These are phyloP conservation scores for Kwoniella botswanensis DNA, from an alignment of 768 basidiomycete species.

Conservation along the genomic window DNA sequence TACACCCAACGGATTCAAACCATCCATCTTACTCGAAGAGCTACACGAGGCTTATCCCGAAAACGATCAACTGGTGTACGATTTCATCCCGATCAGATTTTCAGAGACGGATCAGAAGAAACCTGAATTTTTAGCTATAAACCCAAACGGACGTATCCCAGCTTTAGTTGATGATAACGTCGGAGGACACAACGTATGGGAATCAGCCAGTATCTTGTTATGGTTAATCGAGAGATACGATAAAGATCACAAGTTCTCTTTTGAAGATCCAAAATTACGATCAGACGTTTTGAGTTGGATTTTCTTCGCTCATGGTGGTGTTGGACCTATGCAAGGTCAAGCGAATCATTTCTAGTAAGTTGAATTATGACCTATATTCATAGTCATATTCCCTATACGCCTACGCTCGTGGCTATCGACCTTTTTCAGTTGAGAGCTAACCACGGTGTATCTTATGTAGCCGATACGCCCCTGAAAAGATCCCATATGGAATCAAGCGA, in stretches of 20 bases:
- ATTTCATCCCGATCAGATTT: conserved; percentile 63
- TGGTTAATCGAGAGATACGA: conserved; percentile 82
- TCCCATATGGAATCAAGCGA: conserved; percentile 62
- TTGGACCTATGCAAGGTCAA: conserved; percentile 83
- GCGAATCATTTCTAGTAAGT: conserved; percentile 78
- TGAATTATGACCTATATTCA: background rate
- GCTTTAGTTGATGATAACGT: conserved; percentile 57
- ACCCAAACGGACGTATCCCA: conserved; percentile 60
- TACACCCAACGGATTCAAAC: conserved; percentile 66
- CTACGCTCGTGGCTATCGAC: background rate
- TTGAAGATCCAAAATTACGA: conserved; percentile 65
- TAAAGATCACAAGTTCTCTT: conserved; percentile 69
- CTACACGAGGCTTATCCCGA: conserved; percentile 64
- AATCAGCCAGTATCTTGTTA: conserved; percentile 75
- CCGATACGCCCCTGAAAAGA: conserved; percentile 58
- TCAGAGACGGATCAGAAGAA: conserved; percentile 76
- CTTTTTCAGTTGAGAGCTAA: too few relatives aligned
- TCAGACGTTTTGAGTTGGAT: conserved; percentile 84
- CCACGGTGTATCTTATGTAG: conserved; percentile 3
- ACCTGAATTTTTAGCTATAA: conserved; percentile 72
- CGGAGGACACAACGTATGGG: conserved; percentile 55
- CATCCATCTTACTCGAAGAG: conserved; percentile 68
- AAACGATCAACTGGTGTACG: conserved; percentile 52
- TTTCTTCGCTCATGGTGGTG: conserved; percentile 68
- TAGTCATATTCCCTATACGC: background rate